These are phyloP conservation scores for Cercophora sp. DNA, from an alignment of 495 filamentous ascomycete species.

Conservation along the genomic window DNA sequence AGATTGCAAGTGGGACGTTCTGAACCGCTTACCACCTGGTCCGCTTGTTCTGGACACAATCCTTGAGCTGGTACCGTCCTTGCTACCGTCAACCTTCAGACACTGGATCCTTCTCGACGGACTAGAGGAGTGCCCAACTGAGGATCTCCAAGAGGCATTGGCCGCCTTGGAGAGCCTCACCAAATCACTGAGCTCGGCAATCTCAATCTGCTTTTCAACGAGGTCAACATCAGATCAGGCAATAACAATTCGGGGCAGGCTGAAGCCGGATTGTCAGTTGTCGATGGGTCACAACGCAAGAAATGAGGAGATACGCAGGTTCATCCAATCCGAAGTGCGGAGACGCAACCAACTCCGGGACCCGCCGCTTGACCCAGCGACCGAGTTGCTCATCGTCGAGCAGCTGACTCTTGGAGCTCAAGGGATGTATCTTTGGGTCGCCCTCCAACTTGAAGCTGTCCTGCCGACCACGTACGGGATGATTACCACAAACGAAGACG, in stretches of 20 bases:
- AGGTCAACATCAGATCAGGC: not conserved
- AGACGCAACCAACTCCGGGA: not conserved
- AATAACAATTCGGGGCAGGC: not conserved
- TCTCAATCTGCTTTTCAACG: not conserved
- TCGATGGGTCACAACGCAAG: not conserved
- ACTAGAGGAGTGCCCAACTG: not conserved
- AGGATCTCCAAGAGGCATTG: not conserved
- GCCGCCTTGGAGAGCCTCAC: not conserved
- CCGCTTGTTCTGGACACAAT: not conserved
- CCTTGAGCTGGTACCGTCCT: not conserved
- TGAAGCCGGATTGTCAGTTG: not conserved
- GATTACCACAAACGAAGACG: not conserved
- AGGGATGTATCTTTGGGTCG: conserved; percentile 12
- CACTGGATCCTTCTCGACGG: not conserved
- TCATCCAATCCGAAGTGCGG: not conserved
- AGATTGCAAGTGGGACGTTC: not conserved
- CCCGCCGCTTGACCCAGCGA: not conserved
- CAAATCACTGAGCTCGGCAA: not conserved
- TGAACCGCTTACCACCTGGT: not conserved
- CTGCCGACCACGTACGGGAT: not conserved
- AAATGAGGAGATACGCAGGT: not conserved
- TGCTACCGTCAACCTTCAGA: not conserved
- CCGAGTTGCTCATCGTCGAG: not conserved
- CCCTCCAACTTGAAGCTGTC: not conserved
- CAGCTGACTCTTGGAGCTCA: not conserved